Conservation (phyloP, 2,329 filamentous ascomycete species). For the Alternaria sp. region DNA sequence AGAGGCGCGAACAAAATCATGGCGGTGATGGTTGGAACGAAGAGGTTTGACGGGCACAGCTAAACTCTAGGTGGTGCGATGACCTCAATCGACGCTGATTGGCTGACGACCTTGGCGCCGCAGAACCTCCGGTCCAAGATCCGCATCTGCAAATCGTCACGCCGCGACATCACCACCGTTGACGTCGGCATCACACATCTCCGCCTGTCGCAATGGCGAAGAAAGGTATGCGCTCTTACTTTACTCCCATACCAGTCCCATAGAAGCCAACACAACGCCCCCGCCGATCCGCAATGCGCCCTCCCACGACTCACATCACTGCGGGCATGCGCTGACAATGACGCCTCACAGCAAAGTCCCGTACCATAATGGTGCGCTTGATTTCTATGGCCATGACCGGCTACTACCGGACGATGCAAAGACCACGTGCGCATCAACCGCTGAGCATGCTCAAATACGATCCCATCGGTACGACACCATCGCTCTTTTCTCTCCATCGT, state of each 20-base stretch:
- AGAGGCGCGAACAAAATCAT: background rate
- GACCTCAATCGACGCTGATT: conserved; percentile 26
- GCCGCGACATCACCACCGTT: conserved; percentile 12
- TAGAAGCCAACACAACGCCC: too few species aligned
- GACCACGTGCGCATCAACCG: conserved; percentile 79
- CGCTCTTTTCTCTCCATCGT: background rate
- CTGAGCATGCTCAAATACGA: conserved; percentile 99
- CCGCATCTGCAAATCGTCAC: conserved; percentile 30
- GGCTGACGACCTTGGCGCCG: conserved; percentile 15
- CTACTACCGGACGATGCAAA: conserved; percentile 90
- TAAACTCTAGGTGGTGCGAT: background rate
- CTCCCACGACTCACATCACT: background rate
- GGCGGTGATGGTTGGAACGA: background rate
- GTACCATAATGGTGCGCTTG: conserved; percentile 90
- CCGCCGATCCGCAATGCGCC: background rate
- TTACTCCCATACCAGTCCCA: background rate
- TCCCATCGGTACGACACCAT: conserved; percentile 74
- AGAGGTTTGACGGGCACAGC: background rate
- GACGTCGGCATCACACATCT: conserved; percentile 17
- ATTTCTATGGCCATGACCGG: conserved; percentile 99
- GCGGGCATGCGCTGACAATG: conserved; percentile 21
- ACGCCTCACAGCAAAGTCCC: conserved; percentile 75
- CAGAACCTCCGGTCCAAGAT: conserved; percentile 24
- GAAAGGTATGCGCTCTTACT: conserved; percentile 34
- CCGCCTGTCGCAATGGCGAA: conserved; percentile 40